Base-by-base conservation (phyloP, 805 yeast genomes). In the Sungouiella thailandica region DNA sequence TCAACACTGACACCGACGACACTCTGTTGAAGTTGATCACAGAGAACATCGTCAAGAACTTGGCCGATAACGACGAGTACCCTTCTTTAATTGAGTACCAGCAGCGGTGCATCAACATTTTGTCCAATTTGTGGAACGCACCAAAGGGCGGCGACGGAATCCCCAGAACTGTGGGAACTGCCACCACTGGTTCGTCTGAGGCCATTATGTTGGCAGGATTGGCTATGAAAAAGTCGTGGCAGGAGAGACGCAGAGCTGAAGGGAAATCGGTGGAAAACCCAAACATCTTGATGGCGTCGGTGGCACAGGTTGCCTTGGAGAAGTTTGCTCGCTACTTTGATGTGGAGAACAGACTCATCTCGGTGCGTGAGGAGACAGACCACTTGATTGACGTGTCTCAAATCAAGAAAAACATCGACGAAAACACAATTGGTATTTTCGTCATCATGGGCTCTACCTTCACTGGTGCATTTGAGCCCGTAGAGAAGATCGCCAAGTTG, bases 261-360 rank as follows among this genome's bases (percentile, higher is more conserved):
- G 89, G 89, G 4, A 74, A 76, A 43, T 71, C 80, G 31, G 60
- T 56, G 31, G 72, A 60, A 17, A 74, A 74, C 35, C 97, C 96
- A 36, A 88, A 88, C 58, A 85, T 88, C 52, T 62, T 88, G 42
- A 87, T 88, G 96, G 94, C 95, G 7, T 69, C 90, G 22, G 85
- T 90, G 58, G 93, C 90, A 35, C 97, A 88, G 62, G 96, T 89
- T 29, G 96, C 96, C 0, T 68, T 89, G 50, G 96, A 88, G 62
- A 88, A 88, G 65, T 89, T 89, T 62, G 96, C 96, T 11, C 70
- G 95, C 32, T 88, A 88, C 62, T 89, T 88, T 60, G 96, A 88
- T 49, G 96, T 88, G 29, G 96, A 88, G 54, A 74, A 83, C 41
- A 71, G 95, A 47, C 58, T 85, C 43, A 71, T 89, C 39, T 80